These are phyloP conservation scores for Rhododendron ovatum DNA, from an alignment of 148 eudicot species.

Conservation along the genomic window DNA sequence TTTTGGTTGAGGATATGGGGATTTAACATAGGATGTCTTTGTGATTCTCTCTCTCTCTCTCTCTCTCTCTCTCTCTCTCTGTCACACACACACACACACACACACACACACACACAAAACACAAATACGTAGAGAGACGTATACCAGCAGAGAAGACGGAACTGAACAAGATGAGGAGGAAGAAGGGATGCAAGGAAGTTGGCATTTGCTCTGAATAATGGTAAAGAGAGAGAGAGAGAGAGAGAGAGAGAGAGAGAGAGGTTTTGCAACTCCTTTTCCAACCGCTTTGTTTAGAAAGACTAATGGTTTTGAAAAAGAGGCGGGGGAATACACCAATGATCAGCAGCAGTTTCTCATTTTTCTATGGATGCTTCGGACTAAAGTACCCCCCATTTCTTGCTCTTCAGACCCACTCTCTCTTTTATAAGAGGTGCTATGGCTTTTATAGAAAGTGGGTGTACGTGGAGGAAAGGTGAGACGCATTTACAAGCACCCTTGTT, in stretches of 20 bases:
- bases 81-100: neutral
- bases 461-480: neutral
- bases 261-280: neutral
- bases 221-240: neutral
- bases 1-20: neutral
- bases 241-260: neutral
- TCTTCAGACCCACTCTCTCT: neutral
- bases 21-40: neutral
- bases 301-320: neutral
- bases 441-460: neutral
- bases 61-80: neutral
- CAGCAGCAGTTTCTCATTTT: neutral
- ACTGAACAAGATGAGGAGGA: constrained; percentile 9
- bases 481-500: neutral
- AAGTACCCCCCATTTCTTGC: neutral
- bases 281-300: neutral
- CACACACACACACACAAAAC: neutral
- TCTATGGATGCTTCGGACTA: neutral
- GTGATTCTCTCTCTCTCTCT: neutral
- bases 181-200: constrained; percentile 10
- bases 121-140: neutral
- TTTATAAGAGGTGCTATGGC: neutral
- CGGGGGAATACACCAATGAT: neutral
- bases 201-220: constrained; percentile 17
- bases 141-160: constrained; percentile 18